Evolutionary conservation across 306 rosid species (phyloP), one percentile per base, ranked within the genome.

Genomic region (Glycine tomentella): DNA sequence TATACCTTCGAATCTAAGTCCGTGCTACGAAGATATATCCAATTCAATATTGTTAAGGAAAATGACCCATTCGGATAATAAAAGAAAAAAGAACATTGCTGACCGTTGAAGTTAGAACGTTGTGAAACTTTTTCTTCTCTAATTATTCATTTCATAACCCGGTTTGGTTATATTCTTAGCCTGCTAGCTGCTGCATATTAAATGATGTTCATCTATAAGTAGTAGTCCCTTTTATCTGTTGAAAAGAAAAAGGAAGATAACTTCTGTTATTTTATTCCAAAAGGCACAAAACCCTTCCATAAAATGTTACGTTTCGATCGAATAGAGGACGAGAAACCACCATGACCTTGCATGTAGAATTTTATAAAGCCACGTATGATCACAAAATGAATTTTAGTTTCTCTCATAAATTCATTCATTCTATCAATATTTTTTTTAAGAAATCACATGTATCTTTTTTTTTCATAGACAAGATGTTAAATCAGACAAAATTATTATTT

Each of bases 231-330:
- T 52, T 63, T 64, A 63, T 44, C 75, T 25, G 5, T 63, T 52
- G n/a, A 81, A 52, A 73, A 12, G 67, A n/a, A 53, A 70, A 73
- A 72, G 17, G 11, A 3, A 81, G 75, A 42, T 42, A 42, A 25
- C 14, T 80, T 17, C n/a, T 20, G 25, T 4, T 53, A 52, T 33
- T 9, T 64, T 81, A 48, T 57, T 68, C 56, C 31, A 46, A 57
- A 75, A 75, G 64, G 45, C 17, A 25, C 63, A 15, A 33, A 68
- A 9, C 63, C 63, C 33, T 10, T 5, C 64, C 71, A 58, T 68
- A 51, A 44, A 56, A 38, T 49, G 80, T 13, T 82, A 83, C 75
- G 58, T 72, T 82, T 65, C 77, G 33, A 31, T 6, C 13, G 2
- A 16, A 12, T 40, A 77, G 31, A 59, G 61, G 79, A 4, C 8